phyloP scores from a whole-genome alignment of 768 basidiomycete species.

The Naganishia friedmannii region DNA sequence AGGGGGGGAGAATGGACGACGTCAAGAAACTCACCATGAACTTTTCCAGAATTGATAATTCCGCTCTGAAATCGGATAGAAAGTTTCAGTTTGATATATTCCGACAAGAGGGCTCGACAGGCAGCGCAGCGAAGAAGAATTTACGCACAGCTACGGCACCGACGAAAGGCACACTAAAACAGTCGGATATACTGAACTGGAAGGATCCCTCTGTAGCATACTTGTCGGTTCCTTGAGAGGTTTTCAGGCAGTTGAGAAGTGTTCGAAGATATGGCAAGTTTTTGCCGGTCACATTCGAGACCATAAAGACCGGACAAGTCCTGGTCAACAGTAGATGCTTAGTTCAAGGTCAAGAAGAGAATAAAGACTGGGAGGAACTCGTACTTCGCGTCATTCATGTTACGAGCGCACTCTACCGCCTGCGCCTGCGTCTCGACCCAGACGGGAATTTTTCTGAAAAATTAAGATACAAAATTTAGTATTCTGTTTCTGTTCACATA shows the following conservation, averaged over 20 bases:
- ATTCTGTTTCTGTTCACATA: background rate
- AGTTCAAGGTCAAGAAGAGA: background rate
- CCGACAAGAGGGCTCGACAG: too few species aligned
- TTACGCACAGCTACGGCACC: constrained; percentile 38
- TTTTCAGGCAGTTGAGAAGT: constrained; percentile 84
- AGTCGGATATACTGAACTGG: constrained; percentile 53
- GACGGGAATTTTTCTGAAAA: constrained; percentile 51
- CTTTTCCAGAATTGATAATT: constrained; percentile 47
- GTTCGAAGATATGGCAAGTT: constrained; percentile 80
- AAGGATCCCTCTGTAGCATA: constrained; percentile 64
- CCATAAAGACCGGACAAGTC: constrained; percentile 82
- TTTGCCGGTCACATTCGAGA: constrained; percentile 93
- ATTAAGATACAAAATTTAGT: background rate
- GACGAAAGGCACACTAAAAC: constrained; percentile 54
- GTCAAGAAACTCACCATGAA: constrained; percentile 36
- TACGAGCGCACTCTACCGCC: constrained; percentile 60
- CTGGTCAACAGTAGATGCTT: constrained; percentile 53
- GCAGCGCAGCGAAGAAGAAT: background rate
- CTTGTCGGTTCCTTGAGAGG: constrained; percentile 78
- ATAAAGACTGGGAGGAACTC: background rate
- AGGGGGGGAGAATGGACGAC: background rate
- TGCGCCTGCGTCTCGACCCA: constrained; percentile 71
- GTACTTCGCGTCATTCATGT: constrained; percentile 32
- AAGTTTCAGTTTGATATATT: constrained; percentile 6
- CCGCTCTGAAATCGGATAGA: constrained; percentile 35